A percentile compares a stretch with the other conserved stretches of the same genome.
These are phyloP conservation scores for Cupressus sempervirens DNA, from an alignment of 75 land plant genomes.

Conservation along the genomic window DNA sequence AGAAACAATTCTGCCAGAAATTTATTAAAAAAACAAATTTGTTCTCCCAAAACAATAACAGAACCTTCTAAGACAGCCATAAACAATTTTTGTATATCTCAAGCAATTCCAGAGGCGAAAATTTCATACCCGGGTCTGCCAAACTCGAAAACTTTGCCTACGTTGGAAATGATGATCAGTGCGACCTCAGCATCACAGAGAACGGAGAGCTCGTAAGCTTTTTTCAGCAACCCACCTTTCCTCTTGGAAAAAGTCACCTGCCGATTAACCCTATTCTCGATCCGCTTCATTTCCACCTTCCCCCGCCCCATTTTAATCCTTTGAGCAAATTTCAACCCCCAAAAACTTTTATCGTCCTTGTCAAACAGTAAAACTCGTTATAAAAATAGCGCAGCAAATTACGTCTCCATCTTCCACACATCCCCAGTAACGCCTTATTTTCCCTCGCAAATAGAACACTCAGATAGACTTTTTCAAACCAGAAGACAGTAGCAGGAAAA, in stretches of 20 bases:
- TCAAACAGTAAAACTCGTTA: too few species aligned
- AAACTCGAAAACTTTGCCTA: neutral
- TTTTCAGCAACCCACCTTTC: neutral
- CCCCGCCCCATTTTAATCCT: neutral
- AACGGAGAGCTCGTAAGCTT: neutral
- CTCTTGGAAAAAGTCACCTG: conserved; percentile 2
- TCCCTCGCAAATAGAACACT: too few species aligned
- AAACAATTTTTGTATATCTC: too few species aligned
- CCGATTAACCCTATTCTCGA: neutral
- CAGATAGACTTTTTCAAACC: too few species aligned
- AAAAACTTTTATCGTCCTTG: too few species aligned
- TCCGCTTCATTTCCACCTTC: neutral
- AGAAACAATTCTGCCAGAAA: too few species aligned
- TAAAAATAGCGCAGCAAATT: too few species aligned
- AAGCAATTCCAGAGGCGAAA: neutral
- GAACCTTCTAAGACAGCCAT: neutral
- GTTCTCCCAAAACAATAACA: neutral
- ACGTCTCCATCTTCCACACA: too few species aligned
- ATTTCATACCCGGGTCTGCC: neutral
- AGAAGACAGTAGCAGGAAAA: too few species aligned
- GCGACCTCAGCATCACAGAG: neutral
- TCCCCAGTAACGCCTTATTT: too few species aligned
- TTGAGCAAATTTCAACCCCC: too few species aligned
- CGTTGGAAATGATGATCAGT: neutral
- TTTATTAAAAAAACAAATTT: neutral